Evolutionary conservation across 495 filamentous ascomycete genomes (phyloP), one percentile per base, ranked within the genome.

Genomic region (Cercophora scortea): DNA sequence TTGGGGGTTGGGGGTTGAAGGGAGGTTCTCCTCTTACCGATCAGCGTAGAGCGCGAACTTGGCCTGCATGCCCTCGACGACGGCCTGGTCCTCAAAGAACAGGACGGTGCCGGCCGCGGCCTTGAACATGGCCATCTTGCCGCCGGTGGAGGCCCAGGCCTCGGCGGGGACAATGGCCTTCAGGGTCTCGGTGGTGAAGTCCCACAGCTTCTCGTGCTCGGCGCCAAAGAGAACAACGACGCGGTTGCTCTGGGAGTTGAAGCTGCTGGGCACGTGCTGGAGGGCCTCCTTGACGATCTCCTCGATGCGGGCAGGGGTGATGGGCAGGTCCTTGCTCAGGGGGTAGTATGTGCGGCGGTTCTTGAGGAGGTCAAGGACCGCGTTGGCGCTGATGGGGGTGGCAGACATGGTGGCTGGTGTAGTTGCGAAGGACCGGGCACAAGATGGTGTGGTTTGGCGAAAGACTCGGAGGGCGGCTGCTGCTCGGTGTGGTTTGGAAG

Each of bases 221-320:
- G 68, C 75, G 49, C 79, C 78, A 60, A 84, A 70, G 55, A 86
- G 75, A 25, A 85, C 75, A 12, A 87, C 69, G 38, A 77, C 64
- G 48, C 83, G 80, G 60, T 80, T 76, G 60, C 70, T 73, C 70
- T 87, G 83, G 42, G 76, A 79, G 77, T 87, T 87, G 81, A 85
- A 87, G 61, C 73, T 76, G 38, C 66, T 73, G 15, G 83, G 83
- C 34, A 76, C 66, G 62, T 85, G 73, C 46, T 74, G 68, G 49
- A 85, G 55, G 41, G 69, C 64, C 43, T 79, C 63, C 56, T 72
- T 70, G 59, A 81, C 71, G 61, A 86, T 75, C 55, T 80, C 72
- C 55, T 75, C 63, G 68, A 87, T 72, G 57, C 70, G 70, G 15
- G 67, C 64, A 54, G 76, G 70, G 51, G 73, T 53, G 64, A 85